Percentiles rank a stretch among this genome's conserved stretches.
Evolutionary conservation across 139 green algal species (phyloP).

Genomic region (Marvania coccoides): DNA sequence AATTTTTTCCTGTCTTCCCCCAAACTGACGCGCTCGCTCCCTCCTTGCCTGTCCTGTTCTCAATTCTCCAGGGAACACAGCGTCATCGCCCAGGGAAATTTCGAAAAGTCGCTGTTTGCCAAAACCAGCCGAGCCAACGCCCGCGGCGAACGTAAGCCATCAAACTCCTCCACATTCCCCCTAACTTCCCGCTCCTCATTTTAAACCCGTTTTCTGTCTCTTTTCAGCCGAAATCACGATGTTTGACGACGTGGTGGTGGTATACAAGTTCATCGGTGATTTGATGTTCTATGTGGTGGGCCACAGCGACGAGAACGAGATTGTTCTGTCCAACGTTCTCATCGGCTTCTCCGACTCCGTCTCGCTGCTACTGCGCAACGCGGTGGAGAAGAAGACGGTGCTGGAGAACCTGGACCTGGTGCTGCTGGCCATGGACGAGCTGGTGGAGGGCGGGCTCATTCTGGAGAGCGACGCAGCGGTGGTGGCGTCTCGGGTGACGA

Average conservation of each 20-base stretch:
- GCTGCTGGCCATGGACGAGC: conserved; percentile 93
- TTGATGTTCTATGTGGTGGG: conserved; percentile 97
- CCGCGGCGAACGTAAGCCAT: conserved; percentile 73
- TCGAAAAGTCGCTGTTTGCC: conserved; percentile 88
- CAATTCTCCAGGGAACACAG: background rate
- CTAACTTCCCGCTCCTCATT: background rate
- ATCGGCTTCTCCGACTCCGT: conserved; percentile 83
- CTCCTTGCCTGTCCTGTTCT: background rate
- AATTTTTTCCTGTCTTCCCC: too few species aligned
- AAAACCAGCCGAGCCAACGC: conserved; percentile 91
- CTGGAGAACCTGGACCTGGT: conserved; percentile 98
- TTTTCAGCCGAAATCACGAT: conserved; percentile 91
- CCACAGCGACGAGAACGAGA: conserved; percentile 90
- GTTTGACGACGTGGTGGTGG: conserved; percentile 90
- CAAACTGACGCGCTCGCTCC: background rate
- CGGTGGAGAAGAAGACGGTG: conserved; percentile 98
- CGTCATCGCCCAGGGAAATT: conserved; percentile 66
- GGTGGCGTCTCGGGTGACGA: conserved; percentile 87
- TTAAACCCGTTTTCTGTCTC: background rate
- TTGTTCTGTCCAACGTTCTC: conserved; percentile 85
- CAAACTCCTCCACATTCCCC: background rate
- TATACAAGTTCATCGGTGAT: conserved; percentile 95
- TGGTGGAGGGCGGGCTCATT: conserved; percentile 92
- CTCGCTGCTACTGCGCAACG: conserved; percentile 70
- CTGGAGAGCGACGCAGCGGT: conserved; percentile 87